Percentiles rank a stretch among this genome's conserved stretches.
Conservation (phyloP, 2,329 filamentous ascomycete genomes). For the Diaporthe sp. region DNA sequence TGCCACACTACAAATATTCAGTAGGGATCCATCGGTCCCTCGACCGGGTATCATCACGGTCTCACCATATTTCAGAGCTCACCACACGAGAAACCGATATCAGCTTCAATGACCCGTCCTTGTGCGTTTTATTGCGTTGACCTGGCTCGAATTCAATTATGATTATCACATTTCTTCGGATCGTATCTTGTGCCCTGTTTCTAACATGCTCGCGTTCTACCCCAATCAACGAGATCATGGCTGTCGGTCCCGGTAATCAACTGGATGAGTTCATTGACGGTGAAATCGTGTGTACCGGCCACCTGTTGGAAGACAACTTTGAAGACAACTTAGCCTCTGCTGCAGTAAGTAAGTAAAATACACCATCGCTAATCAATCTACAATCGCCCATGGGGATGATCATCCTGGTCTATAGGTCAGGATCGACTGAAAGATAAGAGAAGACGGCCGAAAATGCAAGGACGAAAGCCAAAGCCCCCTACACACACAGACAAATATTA, state of each 20-base stretch:
- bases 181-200: neutral
- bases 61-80: neutral
- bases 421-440: neutral
- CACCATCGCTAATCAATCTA: no score
- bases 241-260: no score
- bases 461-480: neutral
- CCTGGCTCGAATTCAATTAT: neutral
- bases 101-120: neutral
- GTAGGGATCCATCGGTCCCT: neutral
- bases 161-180: neutral
- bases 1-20: neutral
- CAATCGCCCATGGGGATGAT: neutral
- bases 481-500: neutral
- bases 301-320: neutral
- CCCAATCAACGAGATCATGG: neutral
- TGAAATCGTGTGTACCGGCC: neutral
- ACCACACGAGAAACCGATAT: neutral
- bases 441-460: neutral
- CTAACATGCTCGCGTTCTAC: neutral
- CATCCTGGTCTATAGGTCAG: no score
- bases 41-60: neutral
- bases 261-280: neutral
- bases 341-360: neutral
- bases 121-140: no score
- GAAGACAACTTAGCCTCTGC: neutral